Conservation (phyloP, 768 basidiomycete species). For the Podaxis sp. region DNA sequence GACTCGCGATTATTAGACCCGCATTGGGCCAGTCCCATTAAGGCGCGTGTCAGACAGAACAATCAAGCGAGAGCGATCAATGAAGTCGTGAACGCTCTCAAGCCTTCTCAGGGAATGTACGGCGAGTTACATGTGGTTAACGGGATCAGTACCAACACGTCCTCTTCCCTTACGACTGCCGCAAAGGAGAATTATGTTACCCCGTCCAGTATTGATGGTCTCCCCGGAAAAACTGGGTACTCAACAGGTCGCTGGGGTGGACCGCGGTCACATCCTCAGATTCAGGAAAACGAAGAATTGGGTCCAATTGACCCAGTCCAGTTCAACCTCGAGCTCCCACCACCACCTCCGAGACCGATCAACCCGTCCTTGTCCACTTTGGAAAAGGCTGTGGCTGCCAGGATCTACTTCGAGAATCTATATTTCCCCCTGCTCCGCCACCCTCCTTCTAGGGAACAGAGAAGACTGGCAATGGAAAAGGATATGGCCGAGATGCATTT, state of each 20-base stretch:
- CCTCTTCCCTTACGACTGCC: constrained; percentile 74
- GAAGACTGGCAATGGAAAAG: constrained; percentile 82
- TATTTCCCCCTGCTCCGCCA: constrained; percentile 87
- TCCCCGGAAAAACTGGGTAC: constrained; percentile 55
- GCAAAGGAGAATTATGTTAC: constrained; percentile 65
- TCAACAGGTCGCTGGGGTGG: constrained; percentile 64
- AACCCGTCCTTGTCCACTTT: constrained; percentile 87
- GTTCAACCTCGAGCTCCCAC: constrained; percentile 29
- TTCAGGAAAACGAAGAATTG: constrained; percentile 57
- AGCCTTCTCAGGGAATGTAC: constrained; percentile 48
- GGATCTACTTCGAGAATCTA: constrained; percentile 92
- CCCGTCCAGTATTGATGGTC: constrained; percentile 44
- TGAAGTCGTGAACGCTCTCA: constrained; percentile 71
- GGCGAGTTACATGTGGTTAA: constrained; percentile 76
- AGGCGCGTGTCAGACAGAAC: constrained; percentile 65
- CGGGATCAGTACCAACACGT: constrained; percentile 67
- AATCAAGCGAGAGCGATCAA: constrained; percentile 75
- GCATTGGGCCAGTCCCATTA: constrained; percentile 86
- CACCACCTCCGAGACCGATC: constrained; percentile 56
- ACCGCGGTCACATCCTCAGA: constrained; percentile 65
- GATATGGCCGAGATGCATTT: constrained; percentile 80
- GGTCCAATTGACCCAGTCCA: constrained; percentile 29
- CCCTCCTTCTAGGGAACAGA: constrained; percentile 81
- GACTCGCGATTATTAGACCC: constrained; percentile 58
- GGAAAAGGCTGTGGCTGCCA: constrained; percentile 89